phyloP scores from a whole-genome alignment of 805 yeast species.

The Blastobotrys robertii region DNA sequence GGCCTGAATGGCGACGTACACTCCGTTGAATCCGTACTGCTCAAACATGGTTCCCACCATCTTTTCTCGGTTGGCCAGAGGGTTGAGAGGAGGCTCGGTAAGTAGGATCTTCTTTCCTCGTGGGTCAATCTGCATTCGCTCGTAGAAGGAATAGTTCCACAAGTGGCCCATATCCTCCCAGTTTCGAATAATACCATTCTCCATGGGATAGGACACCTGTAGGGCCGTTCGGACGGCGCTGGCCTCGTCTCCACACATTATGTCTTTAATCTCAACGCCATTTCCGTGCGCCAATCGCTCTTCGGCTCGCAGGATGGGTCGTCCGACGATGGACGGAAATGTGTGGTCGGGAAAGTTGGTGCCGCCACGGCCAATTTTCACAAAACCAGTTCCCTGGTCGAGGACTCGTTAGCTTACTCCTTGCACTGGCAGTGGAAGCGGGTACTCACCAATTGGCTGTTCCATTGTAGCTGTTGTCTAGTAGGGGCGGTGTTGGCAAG shows the following conservation, averaged over 20 bases:
- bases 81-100: constrained; percentile 98
- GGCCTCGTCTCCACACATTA: constrained; percentile 98
- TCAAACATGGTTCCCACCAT: constrained; percentile 94
- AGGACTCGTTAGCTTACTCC: constrained; percentile 41
- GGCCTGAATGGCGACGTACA: constrained; percentile 93
- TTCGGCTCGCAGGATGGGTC: constrained; percentile 95
- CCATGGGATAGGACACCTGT: constrained; percentile 97
- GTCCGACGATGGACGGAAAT: constrained; percentile 94
- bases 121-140: constrained; percentile 69
- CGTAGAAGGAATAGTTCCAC: constrained; percentile 96
- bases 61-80: constrained; percentile 75
- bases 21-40: constrained; percentile 81
- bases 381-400: constrained; percentile 99
- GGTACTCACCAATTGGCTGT: constrained; percentile 25
- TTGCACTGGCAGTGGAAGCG: neutral
- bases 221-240: constrained; percentile 79
- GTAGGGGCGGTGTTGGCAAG: no score
- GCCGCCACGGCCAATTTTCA: constrained; percentile 93
- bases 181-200: constrained; percentile 90
- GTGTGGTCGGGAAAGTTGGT: constrained; percentile 95
- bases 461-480: constrained; percentile 18
- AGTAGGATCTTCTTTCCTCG: constrained; percentile 71
- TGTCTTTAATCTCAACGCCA: constrained; percentile 60
- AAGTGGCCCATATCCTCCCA: constrained; percentile 99
- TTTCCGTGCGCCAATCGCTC: constrained; percentile 44